These are phyloP conservation scores for Jackrogersella multiformis DNA, from an alignment of 495 filamentous ascomycete genomes.

Conservation along the genomic window DNA sequence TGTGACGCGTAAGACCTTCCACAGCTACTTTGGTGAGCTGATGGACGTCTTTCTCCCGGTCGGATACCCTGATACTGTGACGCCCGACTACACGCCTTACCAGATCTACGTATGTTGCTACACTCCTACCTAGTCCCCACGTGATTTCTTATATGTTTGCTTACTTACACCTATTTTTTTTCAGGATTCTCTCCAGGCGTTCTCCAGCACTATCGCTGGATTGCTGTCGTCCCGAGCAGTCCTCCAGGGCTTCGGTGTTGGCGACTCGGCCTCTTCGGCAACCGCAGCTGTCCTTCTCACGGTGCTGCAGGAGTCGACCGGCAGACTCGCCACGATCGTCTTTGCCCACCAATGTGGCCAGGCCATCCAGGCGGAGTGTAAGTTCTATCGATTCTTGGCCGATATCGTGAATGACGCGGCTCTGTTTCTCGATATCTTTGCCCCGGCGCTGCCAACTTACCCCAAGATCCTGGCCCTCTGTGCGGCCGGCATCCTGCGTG, in stretches of 20 bases:
- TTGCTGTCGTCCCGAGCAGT: slow-evolving; percentile 89
- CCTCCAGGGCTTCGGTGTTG: slow-evolving; percentile 91
- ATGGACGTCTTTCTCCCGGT: slow-evolving; percentile 88
- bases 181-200: slow-evolving; percentile 90
- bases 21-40: slow-evolving; percentile 47
- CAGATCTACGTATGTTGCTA: slow-evolving; percentile 54
- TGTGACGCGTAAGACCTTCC: slow-evolving; percentile 8
- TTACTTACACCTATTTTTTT: slow-evolving; percentile 7
- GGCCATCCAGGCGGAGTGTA: slow-evolving; percentile 93
- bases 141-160: background rate
- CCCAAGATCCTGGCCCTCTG: slow-evolving; percentile 76
- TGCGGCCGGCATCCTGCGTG: slow-evolving; percentile 76
- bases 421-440: slow-evolving; percentile 88
- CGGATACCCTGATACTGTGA: slow-evolving; percentile 92
- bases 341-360: slow-evolving; percentile 88
- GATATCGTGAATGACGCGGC: slow-evolving; percentile 94
- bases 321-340: slow-evolving; percentile 86
- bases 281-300: slow-evolving; percentile 88
- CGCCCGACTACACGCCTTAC: slow-evolving; percentile 84
- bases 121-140: slow-evolving; percentile 7
- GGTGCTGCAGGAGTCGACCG: slow-evolving; percentile 84
- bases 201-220: slow-evolving; percentile 91
- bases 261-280: slow-evolving; percentile 83
- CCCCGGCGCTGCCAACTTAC: slow-evolving; percentile 76
- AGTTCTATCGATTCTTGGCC: slow-evolving; percentile 88